A percentile compares a stretch with the other conserved stretches of the same genome.
Conservation (phyloP, 495 filamentous ascomycete genomes). For the Hypoxylon lenormandii region DNA sequence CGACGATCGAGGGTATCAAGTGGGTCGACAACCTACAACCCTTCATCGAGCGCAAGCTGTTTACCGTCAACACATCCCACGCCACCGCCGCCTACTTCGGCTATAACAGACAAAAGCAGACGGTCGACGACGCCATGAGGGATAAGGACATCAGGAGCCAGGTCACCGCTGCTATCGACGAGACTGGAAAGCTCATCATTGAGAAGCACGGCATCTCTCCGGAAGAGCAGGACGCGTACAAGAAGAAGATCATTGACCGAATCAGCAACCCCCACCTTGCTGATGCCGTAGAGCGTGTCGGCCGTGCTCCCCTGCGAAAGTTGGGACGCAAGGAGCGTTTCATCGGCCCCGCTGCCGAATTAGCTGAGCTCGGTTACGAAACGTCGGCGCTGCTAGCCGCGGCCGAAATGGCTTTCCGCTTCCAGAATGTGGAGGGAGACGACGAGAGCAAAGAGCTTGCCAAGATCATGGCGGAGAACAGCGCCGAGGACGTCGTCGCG, state of each 20-base stretch:
- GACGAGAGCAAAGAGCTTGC: slow-evolving; percentile 86
- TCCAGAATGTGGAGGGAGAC: slow-evolving; percentile 90
- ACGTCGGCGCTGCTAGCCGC: slow-evolving; percentile 77
- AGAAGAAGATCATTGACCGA: slow-evolving; percentile 87
- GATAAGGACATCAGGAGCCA: slow-evolving; percentile 73
- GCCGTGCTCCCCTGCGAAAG: slow-evolving; percentile 93
- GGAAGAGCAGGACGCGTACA: slow-evolving; percentile 86
- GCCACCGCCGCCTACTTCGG: slow-evolving; percentile 98
- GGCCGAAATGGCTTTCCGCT: slow-evolving; percentile 86
- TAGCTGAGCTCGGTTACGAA: slow-evolving; percentile 80
- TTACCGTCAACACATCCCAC: slow-evolving; percentile 98
- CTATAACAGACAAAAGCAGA: slow-evolving; percentile 80
- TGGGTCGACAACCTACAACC: slow-evolving; percentile 91
- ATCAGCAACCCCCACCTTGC: slow-evolving; percentile 96
- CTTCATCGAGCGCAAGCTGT: slow-evolving; percentile 99
- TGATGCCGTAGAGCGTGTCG: slow-evolving; percentile 93
- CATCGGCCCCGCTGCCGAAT: slow-evolving; percentile 86
- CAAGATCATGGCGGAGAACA: slow-evolving; percentile 78
- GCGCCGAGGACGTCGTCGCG: slow-evolving; percentile 73
- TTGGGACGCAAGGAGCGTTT: slow-evolving; percentile 92
- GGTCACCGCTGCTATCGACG: slow-evolving; percentile 78
- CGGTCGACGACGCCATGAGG: slow-evolving; percentile 82
- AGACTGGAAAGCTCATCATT: slow-evolving; percentile 86
- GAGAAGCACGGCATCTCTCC: slow-evolving; percentile 82
- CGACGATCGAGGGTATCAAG: slow-evolving; percentile 85